Evolutionary conservation across 441 rosid species (phyloP), one percentile per base, ranked within the genome.

Genomic region (Mallotus japonicus): DNA sequence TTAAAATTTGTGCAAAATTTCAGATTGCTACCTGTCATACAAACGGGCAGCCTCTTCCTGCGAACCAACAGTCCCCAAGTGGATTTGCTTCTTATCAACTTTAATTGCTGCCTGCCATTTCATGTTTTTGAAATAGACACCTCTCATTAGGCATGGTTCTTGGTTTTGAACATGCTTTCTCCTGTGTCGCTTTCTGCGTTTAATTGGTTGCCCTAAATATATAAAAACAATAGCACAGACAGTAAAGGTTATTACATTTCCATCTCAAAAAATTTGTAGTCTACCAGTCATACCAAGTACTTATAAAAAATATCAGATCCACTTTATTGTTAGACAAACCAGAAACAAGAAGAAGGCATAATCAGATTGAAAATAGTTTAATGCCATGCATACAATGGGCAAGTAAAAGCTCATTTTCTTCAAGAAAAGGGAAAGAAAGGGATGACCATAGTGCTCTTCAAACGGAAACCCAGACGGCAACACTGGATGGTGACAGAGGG

Each of bases 91-190:
- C 89, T 95, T 95, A 65, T 95, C 97, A 32, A 95, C 99, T 81
- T 95, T 95, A 73, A 92, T 95, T 40, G 99, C 99, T 1, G 99
- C 99, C 75, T 95, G 99, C 99, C 99, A 95, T 86, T 95, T 95
- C 98, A 92, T 95, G 76, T 95, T 95, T 83, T 95, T 95, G 86
- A 84, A 95, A 78, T 95, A 95, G 19, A 95, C 99, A 55, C 99
- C 99, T 83, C 99, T 91, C 99, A 95, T 90, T 62, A 91, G 76
- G 82, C 99, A 95, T 37, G 86, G 91, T 84, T 95, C 98, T 81
- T 95, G 98, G 83, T 91, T 90, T 69, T 89, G 92, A 72, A 90
- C 80, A 55, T 86, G 91, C 83, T 92, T 95, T 78, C 98, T 87
- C 78, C 95, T 85, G 79, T 95, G 99, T 54, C 83, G 86, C 88